phyloP scores from a whole-genome alignment of 2,329 filamentous ascomycete species.

The Pestalotiopsis sp. region DNA sequence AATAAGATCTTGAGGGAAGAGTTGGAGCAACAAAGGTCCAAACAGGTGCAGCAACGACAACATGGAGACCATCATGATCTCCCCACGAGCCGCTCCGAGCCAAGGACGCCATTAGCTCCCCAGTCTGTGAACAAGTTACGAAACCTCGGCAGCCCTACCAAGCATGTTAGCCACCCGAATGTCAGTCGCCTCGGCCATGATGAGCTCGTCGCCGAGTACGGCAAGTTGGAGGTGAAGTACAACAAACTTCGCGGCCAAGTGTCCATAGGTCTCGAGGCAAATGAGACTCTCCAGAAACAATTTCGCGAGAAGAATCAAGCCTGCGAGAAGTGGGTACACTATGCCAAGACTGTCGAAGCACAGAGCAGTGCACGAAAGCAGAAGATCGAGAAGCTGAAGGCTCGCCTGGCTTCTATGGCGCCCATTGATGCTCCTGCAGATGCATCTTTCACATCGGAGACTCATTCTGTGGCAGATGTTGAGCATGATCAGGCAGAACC shows the following conservation, averaged over 20 bases:
- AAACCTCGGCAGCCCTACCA: conserved; percentile 19
- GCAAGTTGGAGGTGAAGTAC: conserved; percentile 42
- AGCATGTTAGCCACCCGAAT: conserved; percentile 18
- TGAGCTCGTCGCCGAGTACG: conserved; percentile 34
- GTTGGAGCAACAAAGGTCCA: conserved; percentile 28
- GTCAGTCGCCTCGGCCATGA: conserved; percentile 19
- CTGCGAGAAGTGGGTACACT: conserved; percentile 47
- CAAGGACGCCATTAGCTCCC: conserved; percentile 29
- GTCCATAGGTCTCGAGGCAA: conserved; percentile 25
- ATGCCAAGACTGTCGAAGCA: conserved; percentile 44
- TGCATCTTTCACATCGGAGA: conserved; percentile 26
- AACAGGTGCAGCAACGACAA: conserved; percentile 10
- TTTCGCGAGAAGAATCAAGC: conserved; percentile 46
- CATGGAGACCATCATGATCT: conserved; percentile 13
- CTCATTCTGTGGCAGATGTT: conserved; percentile 7
- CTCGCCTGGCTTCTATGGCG: conserved; percentile 26
- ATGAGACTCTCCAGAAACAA: conserved; percentile 32
- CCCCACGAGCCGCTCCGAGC: conserved; percentile 13
- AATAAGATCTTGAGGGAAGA: conserved; percentile 43
- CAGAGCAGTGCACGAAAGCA: conserved; percentile 25
- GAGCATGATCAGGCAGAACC: neutral
- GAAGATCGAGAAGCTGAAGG: conserved; percentile 46
- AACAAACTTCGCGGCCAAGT: conserved; percentile 36
- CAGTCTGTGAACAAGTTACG: conserved; percentile 25
- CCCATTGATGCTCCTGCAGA: conserved; percentile 16